Evolutionary conservation across 2,329 filamentous ascomycete genomes (phyloP).

Genomic region (Corinectria fuckeliana): DNA sequence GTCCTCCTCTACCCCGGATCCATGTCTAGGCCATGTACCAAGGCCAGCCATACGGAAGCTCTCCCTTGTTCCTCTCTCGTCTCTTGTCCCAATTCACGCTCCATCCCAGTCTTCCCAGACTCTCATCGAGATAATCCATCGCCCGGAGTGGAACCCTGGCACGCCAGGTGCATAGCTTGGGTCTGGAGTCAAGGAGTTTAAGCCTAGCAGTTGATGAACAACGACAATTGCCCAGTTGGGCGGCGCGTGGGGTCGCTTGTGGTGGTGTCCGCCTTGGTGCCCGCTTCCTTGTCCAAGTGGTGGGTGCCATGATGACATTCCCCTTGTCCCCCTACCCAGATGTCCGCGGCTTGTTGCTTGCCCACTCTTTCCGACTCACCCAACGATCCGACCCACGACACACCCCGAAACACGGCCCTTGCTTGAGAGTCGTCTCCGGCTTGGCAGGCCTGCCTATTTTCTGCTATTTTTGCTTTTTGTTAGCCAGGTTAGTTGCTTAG

Average conservation of each 20-base stretch:
- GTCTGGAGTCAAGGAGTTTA: neutral
- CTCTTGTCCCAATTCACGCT: neutral
- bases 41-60: constrained; percentile 7
- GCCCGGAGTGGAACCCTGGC: constrained; percentile 1
- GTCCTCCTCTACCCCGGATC: neutral
- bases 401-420: constrained; percentile 2
- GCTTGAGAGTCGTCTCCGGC: neutral
- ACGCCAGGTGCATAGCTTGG: constrained; percentile 11
- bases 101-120: neutral
- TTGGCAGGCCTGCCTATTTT: constrained; percentile 6
- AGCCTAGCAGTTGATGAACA: constrained; percentile 7
- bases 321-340: constrained; percentile 20
- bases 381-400: constrained; percentile 16
- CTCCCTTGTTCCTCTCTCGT: constrained; percentile 4
- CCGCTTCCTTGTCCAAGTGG: constrained; percentile 6
- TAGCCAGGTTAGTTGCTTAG: too few species aligned
- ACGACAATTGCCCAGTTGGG: constrained; percentile 22
- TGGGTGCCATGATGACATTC: constrained; percentile 30
- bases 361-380: constrained; percentile 7
- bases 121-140: constrained; percentile 12
- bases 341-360: constrained; percentile 3
- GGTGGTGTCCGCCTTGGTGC: constrained; percentile 26
- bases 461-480: constrained; percentile 16
- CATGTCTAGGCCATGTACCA: constrained; percentile 10
- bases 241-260: constrained; percentile 1